phyloP scores from a whole-genome alignment of 2,329 filamentous ascomycete species.

The Cercospora citrullina region DNA sequence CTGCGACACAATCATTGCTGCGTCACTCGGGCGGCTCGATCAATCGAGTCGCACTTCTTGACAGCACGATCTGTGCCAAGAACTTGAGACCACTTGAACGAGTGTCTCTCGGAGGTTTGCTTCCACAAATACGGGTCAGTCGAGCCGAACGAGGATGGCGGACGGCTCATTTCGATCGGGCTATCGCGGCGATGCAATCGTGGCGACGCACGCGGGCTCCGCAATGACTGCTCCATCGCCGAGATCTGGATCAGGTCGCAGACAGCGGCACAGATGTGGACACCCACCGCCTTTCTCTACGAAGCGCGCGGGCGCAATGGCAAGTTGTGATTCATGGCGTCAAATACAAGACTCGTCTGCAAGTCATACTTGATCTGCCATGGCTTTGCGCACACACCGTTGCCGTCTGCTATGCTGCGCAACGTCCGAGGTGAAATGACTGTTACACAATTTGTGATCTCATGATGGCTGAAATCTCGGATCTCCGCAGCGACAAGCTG shows the following conservation, averaged over 20 bases:
- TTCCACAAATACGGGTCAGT: neutral
- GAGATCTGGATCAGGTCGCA: neutral
- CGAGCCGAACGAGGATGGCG: neutral
- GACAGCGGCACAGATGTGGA: neutral
- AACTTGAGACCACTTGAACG: neutral
- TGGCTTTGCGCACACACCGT: neutral
- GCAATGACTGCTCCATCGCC: neutral
- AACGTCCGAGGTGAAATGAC: neutral
- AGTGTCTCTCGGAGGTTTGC: neutral
- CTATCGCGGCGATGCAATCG: neutral
- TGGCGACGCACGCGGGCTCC: neutral
- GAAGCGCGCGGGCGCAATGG: neutral
- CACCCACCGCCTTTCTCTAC: neutral
- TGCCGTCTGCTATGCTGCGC: no score
- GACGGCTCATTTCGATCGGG: neutral
- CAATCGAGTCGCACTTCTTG: neutral
- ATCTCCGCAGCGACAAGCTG: slow-evolving; percentile 1
- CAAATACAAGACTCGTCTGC: neutral
- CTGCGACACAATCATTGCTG: neutral
- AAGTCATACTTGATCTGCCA: neutral
- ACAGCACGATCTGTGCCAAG: neutral
- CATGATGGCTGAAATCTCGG: neutral
- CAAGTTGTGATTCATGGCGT: neutral
- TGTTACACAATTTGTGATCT: neutral
- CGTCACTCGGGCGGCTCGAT: neutral